A percentile compares a stretch with the other conserved stretches of the same genome.
Conservation (phyloP, 176 grass and related monocot species). For the Puccinellia tenuiflora region DNA sequence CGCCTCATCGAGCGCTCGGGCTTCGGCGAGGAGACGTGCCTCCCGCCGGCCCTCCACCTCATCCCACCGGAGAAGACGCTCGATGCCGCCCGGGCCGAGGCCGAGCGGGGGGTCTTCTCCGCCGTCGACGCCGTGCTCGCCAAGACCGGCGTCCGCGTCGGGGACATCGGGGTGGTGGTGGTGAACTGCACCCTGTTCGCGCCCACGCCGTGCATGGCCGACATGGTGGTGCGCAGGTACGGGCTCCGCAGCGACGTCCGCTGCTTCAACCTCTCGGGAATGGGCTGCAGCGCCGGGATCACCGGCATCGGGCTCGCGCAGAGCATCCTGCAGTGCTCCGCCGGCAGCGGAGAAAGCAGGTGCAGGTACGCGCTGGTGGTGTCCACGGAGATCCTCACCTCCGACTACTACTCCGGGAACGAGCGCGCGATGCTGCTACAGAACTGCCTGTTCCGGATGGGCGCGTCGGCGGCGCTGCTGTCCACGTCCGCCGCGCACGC, state of each 20-base stretch:
- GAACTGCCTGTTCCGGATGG: slow-evolving; percentile 33
- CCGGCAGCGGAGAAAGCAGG: too few species aligned
- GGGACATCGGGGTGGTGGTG: slow-evolving; percentile 33
- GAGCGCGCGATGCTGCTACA: slow-evolving; percentile 21
- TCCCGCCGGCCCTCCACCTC: slow-evolving; percentile 13
- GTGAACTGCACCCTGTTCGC: slow-evolving; percentile 39
- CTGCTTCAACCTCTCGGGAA: slow-evolving; percentile 25
- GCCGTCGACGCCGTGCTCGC: slow-evolving; percentile 30
- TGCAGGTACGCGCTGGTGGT: slow-evolving; percentile 26
- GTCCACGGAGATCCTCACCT: slow-evolving; percentile 18
- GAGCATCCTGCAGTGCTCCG: too few species aligned
- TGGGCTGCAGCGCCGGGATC: slow-evolving; percentile 38
- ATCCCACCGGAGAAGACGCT: slow-evolving; percentile 3
- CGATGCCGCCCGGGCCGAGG: slow-evolving; percentile 22
- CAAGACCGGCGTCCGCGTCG: background rate
- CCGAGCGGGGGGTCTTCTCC: slow-evolving; percentile 20
- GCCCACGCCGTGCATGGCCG: slow-evolving; percentile 23
- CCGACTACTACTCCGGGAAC: slow-evolving; percentile 24
- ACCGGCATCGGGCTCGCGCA: slow-evolving; percentile 21
- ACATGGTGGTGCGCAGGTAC: slow-evolving; percentile 23
- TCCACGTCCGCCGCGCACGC: background rate
- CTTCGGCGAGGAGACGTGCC: slow-evolving; percentile 46
- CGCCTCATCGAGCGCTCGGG: slow-evolving; percentile 36
- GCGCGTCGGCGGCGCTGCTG: slow-evolving; percentile 18
- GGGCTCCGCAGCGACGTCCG: slow-evolving; percentile 1